A percentile compares a stretch with the other conserved stretches of the same genome.
These are phyloP conservation scores for Alopecurus myosuroides DNA, from an alignment of 176 grass and related monocot genomes.

Conservation along the genomic window DNA sequence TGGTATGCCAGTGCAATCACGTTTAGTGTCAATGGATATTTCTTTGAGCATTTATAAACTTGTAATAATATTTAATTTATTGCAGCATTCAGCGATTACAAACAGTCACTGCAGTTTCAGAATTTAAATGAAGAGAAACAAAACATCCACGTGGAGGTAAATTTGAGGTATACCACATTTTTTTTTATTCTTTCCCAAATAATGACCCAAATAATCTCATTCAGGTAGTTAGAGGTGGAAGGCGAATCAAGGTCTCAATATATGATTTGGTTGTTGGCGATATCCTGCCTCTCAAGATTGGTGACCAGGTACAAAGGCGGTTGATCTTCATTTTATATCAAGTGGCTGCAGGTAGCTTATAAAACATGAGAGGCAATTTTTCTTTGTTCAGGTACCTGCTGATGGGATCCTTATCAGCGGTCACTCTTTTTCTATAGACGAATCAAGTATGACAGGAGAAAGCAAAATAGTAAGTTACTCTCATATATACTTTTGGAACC, in stretches of 20 bases:
- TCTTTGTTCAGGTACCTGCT: slow-evolving; percentile 65
- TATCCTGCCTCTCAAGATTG: slow-evolving; percentile 87
- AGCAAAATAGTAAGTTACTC: slow-evolving; percentile 80
- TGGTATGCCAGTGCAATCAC: slow-evolving; percentile 31
- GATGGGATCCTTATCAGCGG: slow-evolving; percentile 91
- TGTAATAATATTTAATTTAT: neutral
- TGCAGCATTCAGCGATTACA: slow-evolving; percentile 83
- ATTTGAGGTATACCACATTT: neutral
- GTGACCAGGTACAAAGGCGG: slow-evolving; percentile 72
- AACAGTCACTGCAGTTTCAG: slow-evolving; percentile 89
- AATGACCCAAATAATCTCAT: slow-evolving; percentile 7
- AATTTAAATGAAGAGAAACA: slow-evolving; percentile 95
- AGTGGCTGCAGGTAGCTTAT: neutral
- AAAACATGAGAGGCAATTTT: slow-evolving; percentile 10
- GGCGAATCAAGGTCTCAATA: slow-evolving; percentile 75
- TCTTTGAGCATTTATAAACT: neutral
- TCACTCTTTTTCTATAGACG: slow-evolving; percentile 88
- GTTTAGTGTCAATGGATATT: neutral
- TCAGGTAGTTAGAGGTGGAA: slow-evolving; percentile 80
- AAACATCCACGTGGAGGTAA: slow-evolving; percentile 88
- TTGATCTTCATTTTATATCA: slow-evolving; percentile 21
- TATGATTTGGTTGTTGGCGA: slow-evolving; percentile 91
- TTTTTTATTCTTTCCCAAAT: neutral
- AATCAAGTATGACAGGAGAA: slow-evolving; percentile 98
- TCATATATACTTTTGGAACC: neutral